These are phyloP conservation scores for Candida morakotiae DNA, from an alignment of 805 yeast species.

Conservation along the genomic window DNA sequence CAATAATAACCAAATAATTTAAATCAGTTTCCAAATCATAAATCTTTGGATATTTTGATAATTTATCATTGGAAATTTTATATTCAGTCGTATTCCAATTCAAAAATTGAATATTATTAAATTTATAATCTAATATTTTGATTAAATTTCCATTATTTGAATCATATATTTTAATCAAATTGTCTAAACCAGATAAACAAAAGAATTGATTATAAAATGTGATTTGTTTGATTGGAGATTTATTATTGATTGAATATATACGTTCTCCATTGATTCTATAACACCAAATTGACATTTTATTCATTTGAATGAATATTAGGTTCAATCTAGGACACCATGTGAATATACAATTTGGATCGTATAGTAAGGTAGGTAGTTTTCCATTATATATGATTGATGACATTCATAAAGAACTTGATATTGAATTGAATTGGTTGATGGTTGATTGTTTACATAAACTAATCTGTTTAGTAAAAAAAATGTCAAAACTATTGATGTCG, in stretches of 20 bases:
- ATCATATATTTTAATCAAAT: constrained; percentile 40
- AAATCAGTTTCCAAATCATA: constrained; percentile 14
- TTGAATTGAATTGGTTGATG: not conserved
- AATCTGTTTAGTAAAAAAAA: too few species aligned
- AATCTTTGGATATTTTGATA: constrained; percentile 30
- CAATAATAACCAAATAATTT: constrained; percentile 23
- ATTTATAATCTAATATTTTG: constrained; percentile 17
- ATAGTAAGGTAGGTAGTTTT: constrained; percentile 9
- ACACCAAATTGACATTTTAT: constrained; percentile 42
- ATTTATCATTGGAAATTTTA: constrained; percentile 1
- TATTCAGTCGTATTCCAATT: constrained; percentile 13
- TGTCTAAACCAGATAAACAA: constrained; percentile 43
- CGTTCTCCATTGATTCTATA: constrained; percentile 52
- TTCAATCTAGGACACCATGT: constrained; percentile 54
- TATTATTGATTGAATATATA: constrained; percentile 45
- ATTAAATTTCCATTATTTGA: constrained; percentile 44
- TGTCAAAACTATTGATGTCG: too few species aligned
- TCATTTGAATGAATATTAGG: constrained; percentile 51
- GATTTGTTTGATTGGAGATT: constrained; percentile 26
- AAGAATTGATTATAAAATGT: constrained; percentile 32
- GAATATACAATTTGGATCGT: constrained; percentile 32
- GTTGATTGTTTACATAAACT: too few species aligned
- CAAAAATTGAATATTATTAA: constrained; percentile 14
- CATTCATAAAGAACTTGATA: constrained; percentile 1
- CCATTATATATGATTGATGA: constrained; percentile 8